Evolutionary conservation across 1,284 basidiomycete genomes (phyloP), one percentile per base, ranked within the genome.

Genomic region (Irpex rosettiformis): DNA sequence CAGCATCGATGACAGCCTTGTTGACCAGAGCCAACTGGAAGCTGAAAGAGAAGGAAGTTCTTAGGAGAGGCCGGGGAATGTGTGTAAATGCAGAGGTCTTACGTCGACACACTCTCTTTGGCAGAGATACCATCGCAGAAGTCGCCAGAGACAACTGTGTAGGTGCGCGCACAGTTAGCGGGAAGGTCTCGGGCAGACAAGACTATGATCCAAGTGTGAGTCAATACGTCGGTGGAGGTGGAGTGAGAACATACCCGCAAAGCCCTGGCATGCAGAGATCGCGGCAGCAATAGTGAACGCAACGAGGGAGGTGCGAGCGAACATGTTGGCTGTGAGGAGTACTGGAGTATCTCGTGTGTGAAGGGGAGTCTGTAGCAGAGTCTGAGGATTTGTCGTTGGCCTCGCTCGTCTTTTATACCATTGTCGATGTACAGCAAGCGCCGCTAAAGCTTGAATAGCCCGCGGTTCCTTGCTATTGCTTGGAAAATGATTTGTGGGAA

Each of bases 1-100:
- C 56, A 0, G 69, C 33, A 64, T 89, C 72, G 64, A 88, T 80
- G 58, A 67, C 65, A 61, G 67, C 69, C 0, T 68, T 54, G 69
- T 90, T 90, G 63, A 83, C 75, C 4, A 75, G 76, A 2, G 82
- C 79, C 47, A 91, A 80, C 69, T 91, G 88, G 74, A 84, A 91
- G 3, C 86, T 88, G 61, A 11, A 8, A 52, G 10, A 6, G 5
- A 54, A 54, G 11, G 28, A 16, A 58, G 57, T 22, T 45, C 18
- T 27, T 4, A 10, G 21, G 13, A 37, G 28, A 55, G 42, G 16
- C 16, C 33, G 10, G 57, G 54, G 33, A 37, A 63, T 45, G 43
- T 37, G 4, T 7, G 1, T 13, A 10, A 47, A 8, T 16, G 11
- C 11, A 52, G 52, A 45, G 10, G 59, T 22, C 77, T 58, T 60